Conservation (phyloP, 1,139 yeast genomes). For the Pichia sp. region DNA sequence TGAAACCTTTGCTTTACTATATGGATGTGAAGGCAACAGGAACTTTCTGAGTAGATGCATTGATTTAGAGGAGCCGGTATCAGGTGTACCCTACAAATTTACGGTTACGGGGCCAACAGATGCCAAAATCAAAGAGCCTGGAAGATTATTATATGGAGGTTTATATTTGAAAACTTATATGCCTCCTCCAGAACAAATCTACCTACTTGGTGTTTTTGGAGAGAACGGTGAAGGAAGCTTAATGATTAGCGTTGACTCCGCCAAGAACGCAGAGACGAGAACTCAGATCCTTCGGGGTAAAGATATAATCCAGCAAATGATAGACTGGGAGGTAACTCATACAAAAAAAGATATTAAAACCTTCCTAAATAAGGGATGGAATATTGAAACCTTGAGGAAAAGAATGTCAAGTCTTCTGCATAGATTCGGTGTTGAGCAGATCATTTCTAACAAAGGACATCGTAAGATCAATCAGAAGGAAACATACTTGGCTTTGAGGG, state of each 20-base stretch:
- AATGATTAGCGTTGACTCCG: constrained; percentile 21
- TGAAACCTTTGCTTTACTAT: constrained; percentile 22
- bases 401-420: constrained; percentile 3
- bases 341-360: constrained; percentile 10
- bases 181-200: constrained; percentile 29
- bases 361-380: constrained; percentile 22
- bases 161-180: constrained; percentile 27
- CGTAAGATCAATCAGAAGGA: constrained; percentile 14
- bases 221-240: constrained; percentile 25
- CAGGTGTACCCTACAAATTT: constrained; percentile 24
- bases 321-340: constrained; percentile 17
- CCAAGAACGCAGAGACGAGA: constrained; percentile 14
- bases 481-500: constrained; percentile 6
- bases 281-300: constrained; percentile 7
- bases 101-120: constrained; percentile 18
- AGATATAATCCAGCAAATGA: constrained; percentile 16
- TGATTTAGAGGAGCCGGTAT: constrained; percentile 16
- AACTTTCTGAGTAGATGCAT: constrained; percentile 14
- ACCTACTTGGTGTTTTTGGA: constrained; percentile 27
- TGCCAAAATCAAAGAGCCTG: constrained; percentile 24
- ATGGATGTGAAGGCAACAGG: constrained; percentile 20
- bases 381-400: constrained; percentile 4
- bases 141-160: constrained; percentile 29
- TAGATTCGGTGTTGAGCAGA: constrained; percentile 16
- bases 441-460: constrained; percentile 15